A percentile compares a stretch with the other conserved stretches of the same genome.
Conservation (phyloP, 2,329 filamentous ascomycete genomes). For the Nemania bipapillata region DNA sequence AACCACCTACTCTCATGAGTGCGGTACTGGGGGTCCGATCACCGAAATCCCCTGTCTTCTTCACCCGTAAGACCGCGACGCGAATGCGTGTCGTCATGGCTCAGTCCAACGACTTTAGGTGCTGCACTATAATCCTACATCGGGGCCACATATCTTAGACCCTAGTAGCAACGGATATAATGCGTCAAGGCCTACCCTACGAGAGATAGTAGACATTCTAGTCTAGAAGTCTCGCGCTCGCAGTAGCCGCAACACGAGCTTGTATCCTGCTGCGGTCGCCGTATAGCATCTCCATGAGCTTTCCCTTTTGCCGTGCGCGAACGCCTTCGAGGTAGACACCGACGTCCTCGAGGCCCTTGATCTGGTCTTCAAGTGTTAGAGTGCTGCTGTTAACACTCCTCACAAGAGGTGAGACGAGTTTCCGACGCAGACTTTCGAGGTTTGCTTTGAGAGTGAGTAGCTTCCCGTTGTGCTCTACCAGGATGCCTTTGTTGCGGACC, state of each 20-base stretch:
- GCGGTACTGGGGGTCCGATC: neutral
- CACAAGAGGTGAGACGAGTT: slow-evolving; percentile 85
- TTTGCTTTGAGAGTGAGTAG: slow-evolving; percentile 86
- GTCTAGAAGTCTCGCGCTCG: slow-evolving; percentile 35
- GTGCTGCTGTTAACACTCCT: slow-evolving; percentile 74
- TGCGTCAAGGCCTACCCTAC: slow-evolving; percentile 12
- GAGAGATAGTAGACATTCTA: slow-evolving; percentile 8
- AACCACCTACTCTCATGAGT: neutral
- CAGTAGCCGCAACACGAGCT: slow-evolving; percentile 36
- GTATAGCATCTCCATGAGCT: slow-evolving; percentile 83
- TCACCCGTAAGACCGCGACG: neutral
- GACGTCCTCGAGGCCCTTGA: slow-evolving; percentile 81
- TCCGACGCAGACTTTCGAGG: slow-evolving; percentile 83
- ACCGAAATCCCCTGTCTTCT: neutral
- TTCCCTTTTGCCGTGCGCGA: slow-evolving; percentile 81
- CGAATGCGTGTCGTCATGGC: neutral
- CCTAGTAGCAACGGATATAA: neutral
- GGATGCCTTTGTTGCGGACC: slow-evolving; percentile 84
- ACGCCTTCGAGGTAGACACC: slow-evolving; percentile 80
- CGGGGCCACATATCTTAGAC: neutral
- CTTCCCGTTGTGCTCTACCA: slow-evolving; percentile 87
- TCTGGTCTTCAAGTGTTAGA: slow-evolving; percentile 84
- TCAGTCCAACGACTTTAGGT: neutral
- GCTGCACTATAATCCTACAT: neutral
- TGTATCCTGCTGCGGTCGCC: slow-evolving; percentile 56